Base-by-base conservation (phyloP, 345 rosid species). In the Microcos paniculata region DNA sequence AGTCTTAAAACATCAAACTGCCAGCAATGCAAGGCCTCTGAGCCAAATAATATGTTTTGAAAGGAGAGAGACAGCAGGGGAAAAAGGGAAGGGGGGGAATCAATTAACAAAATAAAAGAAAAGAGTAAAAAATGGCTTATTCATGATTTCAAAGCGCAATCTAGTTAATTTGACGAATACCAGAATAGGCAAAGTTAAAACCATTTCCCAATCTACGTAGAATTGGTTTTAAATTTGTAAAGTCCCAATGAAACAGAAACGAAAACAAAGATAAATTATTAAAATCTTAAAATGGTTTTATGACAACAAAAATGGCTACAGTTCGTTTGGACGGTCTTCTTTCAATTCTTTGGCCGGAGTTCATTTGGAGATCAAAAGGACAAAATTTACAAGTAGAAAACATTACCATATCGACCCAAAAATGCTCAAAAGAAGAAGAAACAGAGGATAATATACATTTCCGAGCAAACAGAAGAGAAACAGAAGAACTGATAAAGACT, bases 391-490 rank as follows among this genome's bases (percentile, higher is more conserved):
- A 40, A 72, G 38, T 9, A 24, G 30, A 18, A 57, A 26, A 24
- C 4, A 6, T 51, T 35, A 14, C 21, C 19, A 15, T 70, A 31
- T 48, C 28, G 55, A 76, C 26, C 19, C n/a, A 24, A 76, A 31
- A 76, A 78, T 23, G 51, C 40, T 71, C 21, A 19, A 42, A 59
- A 18, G 21, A 66, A 66, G 57, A 72, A 67, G 75, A 59, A 52
- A 42, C 49, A 75, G 63, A 75, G 19, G 35, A 74, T 51, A 18
- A 11, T 19, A 52, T 35, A 7, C 57, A 63, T 31, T 49, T 51
- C n/a, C 59, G 31, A 49, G 19, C 40, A 42, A 56, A 45, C 45
- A 23, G n/a, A 69, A 52, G 55, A 51, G 63, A 49, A 70, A 19
- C 21, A 33, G 13, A 12, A 21, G 49, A 66, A 74, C 45, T 23